Evolutionary conservation across 495 filamentous ascomycete species (phyloP), one percentile per base, ranked within the genome.

Genomic region (Corynascus novoguineensis): DNA sequence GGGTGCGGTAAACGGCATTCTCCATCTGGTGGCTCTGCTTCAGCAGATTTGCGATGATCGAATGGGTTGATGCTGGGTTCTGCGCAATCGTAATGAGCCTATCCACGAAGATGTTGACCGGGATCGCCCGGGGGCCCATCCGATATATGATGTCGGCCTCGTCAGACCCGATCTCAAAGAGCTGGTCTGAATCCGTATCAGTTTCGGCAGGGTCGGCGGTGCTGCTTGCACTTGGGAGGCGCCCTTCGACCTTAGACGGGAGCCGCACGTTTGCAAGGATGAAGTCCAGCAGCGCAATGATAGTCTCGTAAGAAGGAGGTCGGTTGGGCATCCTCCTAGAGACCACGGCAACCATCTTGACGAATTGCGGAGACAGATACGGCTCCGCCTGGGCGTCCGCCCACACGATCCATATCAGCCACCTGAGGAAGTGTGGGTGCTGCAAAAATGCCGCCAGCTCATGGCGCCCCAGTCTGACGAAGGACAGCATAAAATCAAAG

Each of bases 401-500:
- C 62, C 74, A 80, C 38, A 92, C 69, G 8, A 88, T 79, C 61
- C 83, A 76, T 28, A 90, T 53, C 49, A 83, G 80, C 42, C 73
- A 78, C 37, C 68, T 67, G 17, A 90, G 68, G 58, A 83, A 83
- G 1, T 45, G 29, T 75, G 77, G 41, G 68, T 73, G 34, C 28
- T 78, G 73, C 22, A 90, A 74, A 28, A 89, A 70, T 5, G 76
- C 59, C 5, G 71, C 69, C 9, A 77, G 69, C 65, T 89, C 82
- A 12, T 73, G 60, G 6, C 68, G 63, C 1, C 86, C 85, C 46
- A 85, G 65, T 28, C 70, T 75, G 22, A 81, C 81, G 59, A 92
- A 81, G 15, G 75, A 70, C 27, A 77, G 62, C 58, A 92, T 73
- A 31, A 88, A 77, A 25, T 81, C 83, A 61, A 93, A 93, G 42